Percentiles rank a stretch among this genome's conserved stretches.
These are phyloP conservation scores for Pecoramyces ruminantium DNA, from an alignment of 192 early-diverging fungal species.

Conservation along the genomic window DNA sequence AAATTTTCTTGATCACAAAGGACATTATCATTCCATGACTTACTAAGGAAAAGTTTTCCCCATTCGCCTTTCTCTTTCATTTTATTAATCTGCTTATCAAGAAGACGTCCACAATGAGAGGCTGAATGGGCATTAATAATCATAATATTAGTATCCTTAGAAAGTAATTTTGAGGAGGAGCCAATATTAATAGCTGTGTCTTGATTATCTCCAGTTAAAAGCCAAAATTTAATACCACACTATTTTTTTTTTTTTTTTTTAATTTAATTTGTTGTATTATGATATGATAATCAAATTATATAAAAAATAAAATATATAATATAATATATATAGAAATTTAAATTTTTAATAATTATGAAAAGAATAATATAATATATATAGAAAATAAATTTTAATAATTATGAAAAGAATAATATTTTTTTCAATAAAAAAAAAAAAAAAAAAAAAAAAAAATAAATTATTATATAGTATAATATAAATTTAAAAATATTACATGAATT, in stretches of 20 bases:
- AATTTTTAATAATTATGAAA: no score
- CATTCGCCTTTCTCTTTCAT: background rate
- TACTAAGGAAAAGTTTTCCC: background rate
- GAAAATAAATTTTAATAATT: no score
- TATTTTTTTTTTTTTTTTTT: background rate
- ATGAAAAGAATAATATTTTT: no score
- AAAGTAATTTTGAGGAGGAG: conserved; percentile 51
- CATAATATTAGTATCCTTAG: conserved; percentile 18
- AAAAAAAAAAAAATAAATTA: background rate
- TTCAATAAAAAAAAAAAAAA: no score
- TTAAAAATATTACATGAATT: conserved; percentile 7
- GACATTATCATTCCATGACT: background rate
- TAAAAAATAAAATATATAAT: no score
- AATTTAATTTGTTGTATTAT: no score
- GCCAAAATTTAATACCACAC: conserved; percentile 33
- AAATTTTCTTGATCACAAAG: background rate
- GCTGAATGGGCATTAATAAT: conserved; percentile 20
- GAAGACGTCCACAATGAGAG: background rate
- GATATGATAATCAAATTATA: no score
- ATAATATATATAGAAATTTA: no score
- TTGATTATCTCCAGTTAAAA: conserved; percentile 45
- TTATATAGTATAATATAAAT: no score
- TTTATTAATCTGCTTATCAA: background rate
- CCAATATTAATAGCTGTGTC: conserved; percentile 50
- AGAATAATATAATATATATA: no score